Evolutionary conservation across 805 yeast species (phyloP).

Genomic region (Komagataella pastoris): DNA sequence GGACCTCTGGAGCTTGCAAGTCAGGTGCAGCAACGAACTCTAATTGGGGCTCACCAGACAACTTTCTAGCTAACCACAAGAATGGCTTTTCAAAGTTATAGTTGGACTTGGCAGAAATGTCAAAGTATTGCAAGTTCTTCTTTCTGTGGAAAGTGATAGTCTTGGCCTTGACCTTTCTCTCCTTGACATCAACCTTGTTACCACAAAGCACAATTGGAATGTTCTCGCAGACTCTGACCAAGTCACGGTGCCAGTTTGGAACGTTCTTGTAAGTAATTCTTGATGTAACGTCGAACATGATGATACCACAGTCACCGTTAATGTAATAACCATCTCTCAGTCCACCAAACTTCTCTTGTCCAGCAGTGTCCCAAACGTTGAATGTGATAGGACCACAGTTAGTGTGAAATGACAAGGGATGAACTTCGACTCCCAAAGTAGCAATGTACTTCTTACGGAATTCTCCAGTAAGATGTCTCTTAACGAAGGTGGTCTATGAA

Average conservation of each 20-base stretch:
- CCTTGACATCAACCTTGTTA: constrained; percentile 99
- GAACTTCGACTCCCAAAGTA: constrained; percentile 98
- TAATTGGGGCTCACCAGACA: constrained; percentile 94
- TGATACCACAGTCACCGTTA: constrained; percentile 99
- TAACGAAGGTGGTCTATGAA: constrained; percentile 84
- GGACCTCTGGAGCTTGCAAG: constrained; percentile 98
- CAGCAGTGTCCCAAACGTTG: constrained; percentile 99
- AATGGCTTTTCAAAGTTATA: constrained; percentile 99
- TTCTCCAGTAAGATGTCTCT: constrained; percentile 99
- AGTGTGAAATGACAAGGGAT: constrained; percentile 96
- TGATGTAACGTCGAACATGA: constrained; percentile 98
- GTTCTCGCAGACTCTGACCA: constrained; percentile 99
- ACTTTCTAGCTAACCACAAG: constrained; percentile 99
- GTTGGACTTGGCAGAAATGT: constrained; percentile 98
- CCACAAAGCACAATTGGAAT: constrained; percentile 98
- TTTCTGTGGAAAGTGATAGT: constrained; percentile 99
- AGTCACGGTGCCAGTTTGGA: constrained; percentile 99
- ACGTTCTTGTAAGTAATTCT: constrained; percentile 99
- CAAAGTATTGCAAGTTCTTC: constrained; percentile 99
- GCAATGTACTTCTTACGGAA: constrained; percentile 98
- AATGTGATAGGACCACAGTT: constrained; percentile 97
- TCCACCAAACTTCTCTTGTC: constrained; percentile 99
- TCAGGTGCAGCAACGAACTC: constrained; percentile 99
- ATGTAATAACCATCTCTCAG: constrained; percentile 99
- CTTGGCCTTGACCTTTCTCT: constrained; percentile 99